Conservation (phyloP, 805 yeast species). For the Wickerhamomyces rabaulensis region DNA sequence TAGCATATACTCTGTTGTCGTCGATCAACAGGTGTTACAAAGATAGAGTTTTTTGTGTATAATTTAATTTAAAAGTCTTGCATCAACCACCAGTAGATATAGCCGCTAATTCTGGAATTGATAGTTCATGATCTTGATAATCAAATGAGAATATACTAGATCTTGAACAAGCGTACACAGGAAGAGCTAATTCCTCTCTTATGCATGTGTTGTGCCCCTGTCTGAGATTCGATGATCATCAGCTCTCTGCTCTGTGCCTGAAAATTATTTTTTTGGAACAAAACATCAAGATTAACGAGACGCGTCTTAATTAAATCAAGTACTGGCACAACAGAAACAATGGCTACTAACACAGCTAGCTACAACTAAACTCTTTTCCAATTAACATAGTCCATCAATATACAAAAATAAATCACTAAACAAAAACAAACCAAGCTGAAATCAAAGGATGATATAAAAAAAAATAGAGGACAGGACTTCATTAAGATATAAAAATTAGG, state of each 20-base stretch:
- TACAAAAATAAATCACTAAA: not conserved
- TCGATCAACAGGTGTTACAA: conserved; percentile 32
- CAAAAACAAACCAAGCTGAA: not conserved
- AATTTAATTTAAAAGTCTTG: not conserved
- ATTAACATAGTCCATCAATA: not conserved
- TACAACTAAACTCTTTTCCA: not conserved
- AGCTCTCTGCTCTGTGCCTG: too few relatives aligned
- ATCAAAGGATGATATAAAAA: not conserved
- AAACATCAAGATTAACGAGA: too few relatives aligned
- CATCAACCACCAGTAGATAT: not conserved
- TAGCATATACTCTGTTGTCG: conserved; percentile 55
- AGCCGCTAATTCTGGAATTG: not conserved
- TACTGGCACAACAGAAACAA: not conserved
- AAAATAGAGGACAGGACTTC: not conserved
- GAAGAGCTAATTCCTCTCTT: too few relatives aligned
- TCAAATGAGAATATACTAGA: too few relatives aligned
- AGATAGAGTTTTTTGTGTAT: conserved; percentile 1
- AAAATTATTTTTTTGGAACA: too few relatives aligned
- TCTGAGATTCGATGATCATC: too few relatives aligned
- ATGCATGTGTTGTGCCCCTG: too few relatives aligned
- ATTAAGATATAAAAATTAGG: not conserved
- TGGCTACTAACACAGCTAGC: too few relatives aligned
- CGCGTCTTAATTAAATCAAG: too few relatives aligned
- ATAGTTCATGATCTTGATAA: too few relatives aligned
- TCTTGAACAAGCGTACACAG: too few relatives aligned